phyloP scores from a whole-genome alignment of 1,139 yeast species.

The Yamadazyma buinensis region DNA sequence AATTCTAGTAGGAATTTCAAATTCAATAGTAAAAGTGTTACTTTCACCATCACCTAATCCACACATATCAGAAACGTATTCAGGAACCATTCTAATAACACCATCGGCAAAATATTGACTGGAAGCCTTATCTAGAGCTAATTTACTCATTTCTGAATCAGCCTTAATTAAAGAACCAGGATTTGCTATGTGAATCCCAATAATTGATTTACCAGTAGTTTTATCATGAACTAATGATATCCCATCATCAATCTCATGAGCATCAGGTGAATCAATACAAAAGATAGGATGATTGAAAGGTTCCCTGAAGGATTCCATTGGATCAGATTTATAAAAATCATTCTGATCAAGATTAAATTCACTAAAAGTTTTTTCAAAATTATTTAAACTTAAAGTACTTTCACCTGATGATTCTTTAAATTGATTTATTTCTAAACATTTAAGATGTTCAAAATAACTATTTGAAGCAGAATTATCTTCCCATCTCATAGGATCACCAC shows the following conservation, averaged over 20 bases:
- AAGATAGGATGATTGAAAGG: conserved; percentile 55
- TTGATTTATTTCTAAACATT: too few relatives aligned
- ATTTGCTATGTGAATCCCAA: conserved; percentile 83
- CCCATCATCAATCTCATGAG: conserved; percentile 95
- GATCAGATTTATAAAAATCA: conserved; percentile 35
- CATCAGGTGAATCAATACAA: conserved; percentile 79
- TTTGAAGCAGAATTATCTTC: conserved; percentile 1
- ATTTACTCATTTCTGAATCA: conserved; percentile 45
- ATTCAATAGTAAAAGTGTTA: conserved; percentile 39
- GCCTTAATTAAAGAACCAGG: conserved; percentile 66
- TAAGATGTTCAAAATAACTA: too few relatives aligned
- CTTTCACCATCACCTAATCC: conserved; percentile 53
- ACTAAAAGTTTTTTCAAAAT: background rate
- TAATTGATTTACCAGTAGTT: conserved; percentile 21
- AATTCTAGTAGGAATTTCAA: conserved; percentile 21
- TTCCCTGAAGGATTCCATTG: conserved; percentile 26
- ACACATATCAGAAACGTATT: conserved; percentile 44
- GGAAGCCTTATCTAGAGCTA: conserved; percentile 59
- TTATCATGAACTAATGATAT: conserved; percentile 44
- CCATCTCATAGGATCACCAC: conserved; percentile 45
- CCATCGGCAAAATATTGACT: conserved; percentile 76
- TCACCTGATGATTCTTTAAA: too few relatives aligned
- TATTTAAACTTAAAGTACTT: background rate
- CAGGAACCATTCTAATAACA: conserved; percentile 68
- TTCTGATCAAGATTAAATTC: conserved; percentile 2